Percentiles rank a stretch among this genome's conserved stretches.
Conservation (phyloP, 768 basidiomycete genomes). For the Crucibulum laeve region DNA sequence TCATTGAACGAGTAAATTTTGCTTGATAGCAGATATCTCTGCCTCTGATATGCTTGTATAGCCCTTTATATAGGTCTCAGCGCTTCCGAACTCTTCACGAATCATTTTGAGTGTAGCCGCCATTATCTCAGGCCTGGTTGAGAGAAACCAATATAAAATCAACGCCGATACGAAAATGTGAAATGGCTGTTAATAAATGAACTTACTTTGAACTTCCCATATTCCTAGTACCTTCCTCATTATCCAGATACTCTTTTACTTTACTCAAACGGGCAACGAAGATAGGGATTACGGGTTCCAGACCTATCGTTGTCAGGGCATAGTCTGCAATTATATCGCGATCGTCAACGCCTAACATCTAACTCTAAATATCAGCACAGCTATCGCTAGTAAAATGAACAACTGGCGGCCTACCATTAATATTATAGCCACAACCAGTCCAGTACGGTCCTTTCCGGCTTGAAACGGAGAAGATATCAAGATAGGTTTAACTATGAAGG, state of each 20-base stretch:
- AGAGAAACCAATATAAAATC: not conserved
- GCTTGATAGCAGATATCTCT: too few relatives aligned
- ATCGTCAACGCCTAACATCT: conserved; percentile 36
- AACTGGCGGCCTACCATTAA: conserved; percentile 22
- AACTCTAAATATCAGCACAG: not conserved
- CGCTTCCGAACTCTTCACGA: conserved; percentile 29
- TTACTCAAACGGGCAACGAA: conserved; percentile 26
- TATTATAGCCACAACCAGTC: conserved; percentile 29
- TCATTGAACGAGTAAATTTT: too few relatives aligned
- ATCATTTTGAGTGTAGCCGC: conserved; percentile 23
- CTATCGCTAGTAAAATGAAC: not conserved
- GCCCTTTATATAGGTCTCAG: conserved; percentile 27
- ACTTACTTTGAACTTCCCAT: conserved; percentile 29
- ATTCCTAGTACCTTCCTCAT: conserved; percentile 27
- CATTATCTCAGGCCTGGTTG: conserved; percentile 31
- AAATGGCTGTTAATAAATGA: too few relatives aligned
- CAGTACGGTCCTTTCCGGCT: conserved; percentile 44
- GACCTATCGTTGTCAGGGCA: conserved; percentile 30
- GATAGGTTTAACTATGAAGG: not conserved
- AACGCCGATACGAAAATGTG: not conserved
- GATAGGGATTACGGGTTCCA: conserved; percentile 25
- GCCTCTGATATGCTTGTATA: conserved; percentile 19
- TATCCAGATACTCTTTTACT: conserved; percentile 23
- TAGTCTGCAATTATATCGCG: conserved; percentile 37
- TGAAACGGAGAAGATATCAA: not conserved